Conservation (phyloP, 805 yeast species). For the Cyberlindnera xylosilytica region DNA sequence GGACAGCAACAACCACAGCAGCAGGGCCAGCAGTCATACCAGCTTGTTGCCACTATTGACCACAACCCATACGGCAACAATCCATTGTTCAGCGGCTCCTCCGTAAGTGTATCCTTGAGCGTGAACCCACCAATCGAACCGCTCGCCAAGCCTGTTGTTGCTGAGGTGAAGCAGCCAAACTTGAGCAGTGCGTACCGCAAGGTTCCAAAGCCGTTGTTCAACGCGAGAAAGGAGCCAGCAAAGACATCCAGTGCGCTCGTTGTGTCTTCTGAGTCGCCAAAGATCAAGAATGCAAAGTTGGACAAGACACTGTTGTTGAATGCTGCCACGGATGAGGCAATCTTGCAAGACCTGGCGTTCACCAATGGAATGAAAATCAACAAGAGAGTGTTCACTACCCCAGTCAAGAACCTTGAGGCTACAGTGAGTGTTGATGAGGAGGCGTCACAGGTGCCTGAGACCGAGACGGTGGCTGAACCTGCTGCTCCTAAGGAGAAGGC, state of each 20-base stretch:
- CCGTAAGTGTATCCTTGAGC: slow-evolving; percentile 34
- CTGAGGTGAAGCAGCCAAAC: slow-evolving; percentile 57
- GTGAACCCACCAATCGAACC: slow-evolving; percentile 39
- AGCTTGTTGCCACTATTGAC: slow-evolving; percentile 32
- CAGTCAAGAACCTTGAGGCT: slow-evolving; percentile 4
- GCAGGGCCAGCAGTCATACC: slow-evolving; percentile 19
- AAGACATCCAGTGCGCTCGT: not conserved
- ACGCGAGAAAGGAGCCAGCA: slow-evolving; percentile 17
- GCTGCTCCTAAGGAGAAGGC: slow-evolving; percentile 3
- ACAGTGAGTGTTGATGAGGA: not conserved
- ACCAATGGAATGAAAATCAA: slow-evolving; percentile 6
- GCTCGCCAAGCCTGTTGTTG: slow-evolving; percentile 46
- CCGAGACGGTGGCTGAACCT: not conserved
- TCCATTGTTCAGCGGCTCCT: slow-evolving; percentile 52
- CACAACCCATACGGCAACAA: slow-evolving; percentile 79
- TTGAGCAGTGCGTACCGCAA: slow-evolving; percentile 58
- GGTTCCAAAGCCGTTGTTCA: slow-evolving; percentile 60
- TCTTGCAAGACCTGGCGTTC: slow-evolving; percentile 38
- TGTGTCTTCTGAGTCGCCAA: slow-evolving; percentile 2
- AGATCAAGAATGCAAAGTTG: not conserved
- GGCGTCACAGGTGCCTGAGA: not conserved
- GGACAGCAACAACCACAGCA: slow-evolving; percentile 19
- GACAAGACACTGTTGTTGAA: slow-evolving; percentile 33
- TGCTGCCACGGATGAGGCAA: slow-evolving; percentile 59
- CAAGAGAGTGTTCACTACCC: slow-evolving; percentile 13